Conservation (phyloP, 2,329 filamentous ascomycete genomes). For the Penicillium expansum region DNA sequence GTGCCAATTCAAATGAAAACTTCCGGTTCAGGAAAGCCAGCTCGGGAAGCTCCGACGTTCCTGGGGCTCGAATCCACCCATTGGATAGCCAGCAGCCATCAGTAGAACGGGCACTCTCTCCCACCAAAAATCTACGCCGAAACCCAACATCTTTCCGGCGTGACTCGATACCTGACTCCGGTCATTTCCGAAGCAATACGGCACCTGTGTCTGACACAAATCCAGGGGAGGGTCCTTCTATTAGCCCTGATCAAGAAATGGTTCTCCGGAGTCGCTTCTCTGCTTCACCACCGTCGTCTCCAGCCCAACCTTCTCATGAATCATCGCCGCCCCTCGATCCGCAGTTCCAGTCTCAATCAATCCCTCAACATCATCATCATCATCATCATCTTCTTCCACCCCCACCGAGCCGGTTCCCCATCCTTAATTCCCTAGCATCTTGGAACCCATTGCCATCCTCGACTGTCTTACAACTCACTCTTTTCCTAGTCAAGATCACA, state of each 20-base stretch:
- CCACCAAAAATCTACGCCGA: constrained; percentile 25
- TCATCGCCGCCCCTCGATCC: constrained; percentile 1
- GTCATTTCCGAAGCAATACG: constrained; percentile 12
- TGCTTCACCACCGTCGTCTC: constrained; percentile 26
- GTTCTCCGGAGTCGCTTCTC: constrained; percentile 34
- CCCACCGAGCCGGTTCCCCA: constrained; percentile 34
- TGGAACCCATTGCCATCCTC: constrained; percentile 35
- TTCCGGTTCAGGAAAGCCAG: constrained; percentile 39
- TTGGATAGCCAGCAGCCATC: constrained; percentile 38
- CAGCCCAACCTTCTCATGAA: constrained; percentile 18
- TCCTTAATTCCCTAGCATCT: constrained; percentile 25
- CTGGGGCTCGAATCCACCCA: constrained; percentile 39
- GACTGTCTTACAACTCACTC: constrained; percentile 51
- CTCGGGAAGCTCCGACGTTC: constrained; percentile 33
- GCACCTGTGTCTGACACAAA: constrained; percentile 16
- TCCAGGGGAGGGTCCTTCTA: constrained; percentile 18
- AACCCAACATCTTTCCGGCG: constrained; percentile 25
- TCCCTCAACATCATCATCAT: constrained; percentile 31
- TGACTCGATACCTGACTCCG: constrained; percentile 29
- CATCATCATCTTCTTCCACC: constrained; percentile 44
- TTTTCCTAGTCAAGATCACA: constrained; percentile 69
- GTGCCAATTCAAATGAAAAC: constrained; percentile 51
- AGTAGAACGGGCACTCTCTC: constrained; percentile 29
- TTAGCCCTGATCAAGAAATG: constrained; percentile 32
- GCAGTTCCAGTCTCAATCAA: constrained; percentile 9